Evolutionary conservation across 441 rosid genomes (phyloP).

Genomic region (Erysimum pusillum): DNA sequence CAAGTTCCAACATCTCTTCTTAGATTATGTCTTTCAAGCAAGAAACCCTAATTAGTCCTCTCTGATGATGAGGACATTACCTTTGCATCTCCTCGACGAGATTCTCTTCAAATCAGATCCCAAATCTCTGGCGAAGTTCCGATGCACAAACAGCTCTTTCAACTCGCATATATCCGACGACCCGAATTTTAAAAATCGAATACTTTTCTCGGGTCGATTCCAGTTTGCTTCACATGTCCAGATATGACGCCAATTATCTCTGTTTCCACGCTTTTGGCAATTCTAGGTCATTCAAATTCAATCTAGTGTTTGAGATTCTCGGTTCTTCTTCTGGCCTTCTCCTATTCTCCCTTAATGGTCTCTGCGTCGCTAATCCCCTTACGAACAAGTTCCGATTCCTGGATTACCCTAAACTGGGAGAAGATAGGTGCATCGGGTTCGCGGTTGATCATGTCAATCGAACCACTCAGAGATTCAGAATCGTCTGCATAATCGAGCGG

Average conservation of each 20-base stretch:
- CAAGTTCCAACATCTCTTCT: too few species aligned
- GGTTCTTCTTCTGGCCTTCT: constrained; percentile 23
- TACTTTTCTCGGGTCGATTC: constrained; percentile 19
- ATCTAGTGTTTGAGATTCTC: not conserved
- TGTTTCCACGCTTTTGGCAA: not conserved
- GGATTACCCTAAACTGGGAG: not conserved
- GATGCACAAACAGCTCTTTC: constrained; percentile 8
- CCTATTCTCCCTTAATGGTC: not conserved
- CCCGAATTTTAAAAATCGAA: constrained; percentile 7
- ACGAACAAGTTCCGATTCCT: constrained; percentile 25
- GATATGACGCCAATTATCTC: not conserved
- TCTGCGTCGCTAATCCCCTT: constrained; percentile 31
- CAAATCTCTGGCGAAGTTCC: constrained; percentile 8
- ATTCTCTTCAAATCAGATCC: constrained; percentile 24
- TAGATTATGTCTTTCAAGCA: not conserved
- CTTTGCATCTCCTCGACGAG: constrained; percentile 7
- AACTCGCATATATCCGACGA: not conserved
- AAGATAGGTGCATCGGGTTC: not conserved
- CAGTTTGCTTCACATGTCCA: constrained; percentile 24
- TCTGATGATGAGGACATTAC: constrained; percentile 24
- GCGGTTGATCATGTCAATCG: constrained; percentile 5
- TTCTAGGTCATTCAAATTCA: not conserved
- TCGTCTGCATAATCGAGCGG: not conserved
- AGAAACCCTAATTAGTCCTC: not conserved
- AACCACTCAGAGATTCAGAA: not conserved